These are phyloP conservation scores for Jamesozyma lodderae DNA, from an alignment of 805 yeast species.

Conservation along the genomic window DNA sequence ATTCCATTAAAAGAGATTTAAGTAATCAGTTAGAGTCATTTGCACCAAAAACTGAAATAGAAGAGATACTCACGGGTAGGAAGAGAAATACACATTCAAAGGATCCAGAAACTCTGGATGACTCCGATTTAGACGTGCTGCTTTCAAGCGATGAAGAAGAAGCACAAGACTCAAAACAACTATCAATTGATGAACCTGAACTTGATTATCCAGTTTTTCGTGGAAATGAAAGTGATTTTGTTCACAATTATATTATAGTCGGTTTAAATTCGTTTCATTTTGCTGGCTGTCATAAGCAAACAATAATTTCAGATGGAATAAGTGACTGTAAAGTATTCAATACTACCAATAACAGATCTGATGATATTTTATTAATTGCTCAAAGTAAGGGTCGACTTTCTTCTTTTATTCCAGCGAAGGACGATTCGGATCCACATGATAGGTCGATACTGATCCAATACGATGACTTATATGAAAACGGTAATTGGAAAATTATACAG, in stretches of 20 bases:
- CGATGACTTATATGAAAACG: constrained; percentile 13
- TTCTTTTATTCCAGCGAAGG: constrained; percentile 8
- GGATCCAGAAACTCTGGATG: constrained; percentile 24
- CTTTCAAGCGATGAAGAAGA: background rate
- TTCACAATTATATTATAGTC: constrained; percentile 8
- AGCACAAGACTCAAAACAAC: too few species aligned
- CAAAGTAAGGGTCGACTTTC: constrained; percentile 13
- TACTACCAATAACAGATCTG: background rate
- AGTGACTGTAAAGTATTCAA: constrained; percentile 10
- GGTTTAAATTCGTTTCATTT: constrained; percentile 11
- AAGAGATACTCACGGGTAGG: background rate
- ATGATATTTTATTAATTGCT: constrained; percentile 12
- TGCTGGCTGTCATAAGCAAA: constrained; percentile 8
- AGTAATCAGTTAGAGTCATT: background rate
- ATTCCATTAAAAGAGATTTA: background rate
- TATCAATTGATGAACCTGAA: too few species aligned
- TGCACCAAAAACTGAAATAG: background rate
- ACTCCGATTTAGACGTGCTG: constrained; percentile 22
- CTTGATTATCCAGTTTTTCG: too few species aligned
- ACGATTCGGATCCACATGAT: background rate
- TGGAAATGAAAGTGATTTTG: too few species aligned
- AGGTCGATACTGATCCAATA: constrained; percentile 13
- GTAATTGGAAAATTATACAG: constrained; percentile 15
- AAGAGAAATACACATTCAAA: too few species aligned
- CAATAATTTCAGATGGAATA: constrained; percentile 11